Evolutionary conservation across 192 early-diverging fungal species (phyloP).

Genomic region (Coemansia sp.): DNA sequence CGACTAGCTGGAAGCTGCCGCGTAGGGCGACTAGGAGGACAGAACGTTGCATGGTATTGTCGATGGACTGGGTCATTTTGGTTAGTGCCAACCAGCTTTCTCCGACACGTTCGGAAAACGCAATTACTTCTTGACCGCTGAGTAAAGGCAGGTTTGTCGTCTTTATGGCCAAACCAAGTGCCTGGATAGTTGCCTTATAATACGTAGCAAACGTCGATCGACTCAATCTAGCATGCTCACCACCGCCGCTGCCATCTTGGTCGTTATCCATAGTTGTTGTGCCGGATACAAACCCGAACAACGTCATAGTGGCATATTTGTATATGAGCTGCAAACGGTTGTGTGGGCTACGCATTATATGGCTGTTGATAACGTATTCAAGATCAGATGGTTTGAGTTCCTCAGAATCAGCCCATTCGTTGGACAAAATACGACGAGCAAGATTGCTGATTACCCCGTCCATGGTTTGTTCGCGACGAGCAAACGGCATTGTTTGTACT

Average conservation of each 20-base stretch:
- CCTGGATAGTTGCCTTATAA: slow-evolving; percentile 32
- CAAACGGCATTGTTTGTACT: slow-evolving; percentile 10
- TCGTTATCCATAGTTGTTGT: background rate
- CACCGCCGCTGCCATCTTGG: background rate
- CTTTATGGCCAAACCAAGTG: slow-evolving; percentile 21
- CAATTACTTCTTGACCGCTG: slow-evolving; percentile 21
- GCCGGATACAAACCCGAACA: slow-evolving; percentile 10
- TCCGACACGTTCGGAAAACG: slow-evolving; percentile 17
- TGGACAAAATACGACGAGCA: slow-evolving; percentile 24
- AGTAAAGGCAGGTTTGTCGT: slow-evolving; percentile 10
- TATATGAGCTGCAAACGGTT: slow-evolving; percentile 27
- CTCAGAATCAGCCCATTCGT: slow-evolving; percentile 17
- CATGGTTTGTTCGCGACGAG: slow-evolving; percentile 36
- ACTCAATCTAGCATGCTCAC: slow-evolving; percentile 8
- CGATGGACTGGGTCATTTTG: slow-evolving; percentile 27
- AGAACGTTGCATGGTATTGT: slow-evolving; percentile 13
- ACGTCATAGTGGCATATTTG: slow-evolving; percentile 24
- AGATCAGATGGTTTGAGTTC: slow-evolving; percentile 24
- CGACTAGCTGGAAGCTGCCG: slow-evolving; percentile 28
- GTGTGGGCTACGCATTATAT: slow-evolving; percentile 38
- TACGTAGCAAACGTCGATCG: slow-evolving; percentile 33
- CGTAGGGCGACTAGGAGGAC: slow-evolving; percentile 28
- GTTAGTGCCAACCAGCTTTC: slow-evolving; percentile 40
- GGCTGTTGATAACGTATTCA: slow-evolving; percentile 31
- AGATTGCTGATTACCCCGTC: slow-evolving; percentile 37